Percentiles rank a stretch among this genome's conserved stretches.
phyloP scores from a whole-genome alignment of 176 grass and related monocot genomes.

The maize (Zea mays) region DNA sequence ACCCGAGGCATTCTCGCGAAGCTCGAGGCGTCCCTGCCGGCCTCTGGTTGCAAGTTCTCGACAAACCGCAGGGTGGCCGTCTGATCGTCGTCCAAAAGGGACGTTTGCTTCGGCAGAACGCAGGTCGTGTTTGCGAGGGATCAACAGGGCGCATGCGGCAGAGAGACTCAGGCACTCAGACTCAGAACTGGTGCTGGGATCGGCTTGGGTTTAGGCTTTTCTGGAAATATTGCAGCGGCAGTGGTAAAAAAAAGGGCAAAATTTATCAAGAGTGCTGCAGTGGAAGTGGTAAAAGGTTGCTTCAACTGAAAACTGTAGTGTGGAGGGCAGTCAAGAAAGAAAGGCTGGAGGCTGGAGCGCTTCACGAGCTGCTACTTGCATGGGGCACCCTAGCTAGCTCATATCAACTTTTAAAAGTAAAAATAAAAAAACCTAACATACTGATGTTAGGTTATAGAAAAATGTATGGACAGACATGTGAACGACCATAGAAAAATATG shows the following conservation, averaged over 20 bases:
- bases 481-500: no score
- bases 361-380: no score
- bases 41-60: constrained; percentile 21
- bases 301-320: no score
- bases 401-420: no score
- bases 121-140: neutral
- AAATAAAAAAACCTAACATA: no score
- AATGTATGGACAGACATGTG: no score
- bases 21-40: neutral
- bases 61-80: constrained; percentile 17
- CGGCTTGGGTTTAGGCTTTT: constrained; percentile 24
- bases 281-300: no score
- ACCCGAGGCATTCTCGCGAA: constrained; percentile 27
- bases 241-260: neutral
- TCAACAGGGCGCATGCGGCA: neutral
- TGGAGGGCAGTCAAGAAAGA: no score
- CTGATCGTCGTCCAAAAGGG: neutral
- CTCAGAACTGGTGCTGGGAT: neutral
- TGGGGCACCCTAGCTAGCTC: no score
- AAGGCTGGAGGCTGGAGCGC: no score
- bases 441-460: no score
- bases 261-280: no score
- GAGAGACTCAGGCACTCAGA: neutral
- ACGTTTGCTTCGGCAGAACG: neutral
- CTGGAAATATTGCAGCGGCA: neutral